Percentiles rank a stretch among this genome's conserved stretches.
phyloP scores from a whole-genome alignment of 192 early-diverging fungal species.

The Podila verticillata region DNA sequence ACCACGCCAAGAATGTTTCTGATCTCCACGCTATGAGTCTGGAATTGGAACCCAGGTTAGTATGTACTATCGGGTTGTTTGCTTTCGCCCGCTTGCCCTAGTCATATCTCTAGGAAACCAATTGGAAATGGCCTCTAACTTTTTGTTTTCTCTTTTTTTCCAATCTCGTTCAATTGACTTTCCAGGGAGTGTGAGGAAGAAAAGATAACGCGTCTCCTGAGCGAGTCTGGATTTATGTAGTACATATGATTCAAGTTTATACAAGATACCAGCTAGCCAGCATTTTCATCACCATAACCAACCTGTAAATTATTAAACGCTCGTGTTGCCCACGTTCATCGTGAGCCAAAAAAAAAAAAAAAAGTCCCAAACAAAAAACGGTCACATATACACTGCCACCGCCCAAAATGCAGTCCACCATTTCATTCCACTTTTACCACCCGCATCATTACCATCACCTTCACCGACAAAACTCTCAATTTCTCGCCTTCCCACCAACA shows the following conservation, averaged over 20 bases:
- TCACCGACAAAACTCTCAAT: too few species aligned
- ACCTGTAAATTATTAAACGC: background rate
- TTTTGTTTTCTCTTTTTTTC: slow-evolving; percentile 6
- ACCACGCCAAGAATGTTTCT: slow-evolving; percentile 74
- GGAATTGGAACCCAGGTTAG: slow-evolving; percentile 83
- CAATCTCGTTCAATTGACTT: slow-evolving; percentile 6
- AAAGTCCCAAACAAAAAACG: background rate
- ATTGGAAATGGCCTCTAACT: background rate
- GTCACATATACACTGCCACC: too few species aligned
- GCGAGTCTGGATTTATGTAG: slow-evolving; percentile 84
- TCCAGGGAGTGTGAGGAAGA: slow-evolving; percentile 82
- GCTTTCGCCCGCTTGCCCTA: background rate
- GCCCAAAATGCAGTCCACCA: too few species aligned
- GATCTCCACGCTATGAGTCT: slow-evolving; percentile 84
- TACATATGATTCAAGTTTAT: background rate
- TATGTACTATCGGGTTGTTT: background rate
- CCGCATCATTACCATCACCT: too few species aligned
- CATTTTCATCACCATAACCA: background rate
- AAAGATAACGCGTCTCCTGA: slow-evolving; percentile 77
- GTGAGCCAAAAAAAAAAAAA: background rate
- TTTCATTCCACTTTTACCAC: too few species aligned
- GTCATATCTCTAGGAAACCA: background rate
- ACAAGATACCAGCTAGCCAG: too few species aligned
- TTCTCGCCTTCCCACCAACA: too few species aligned
- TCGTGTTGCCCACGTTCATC: background rate